These are phyloP conservation scores for Rauvolfia tetraphylla DNA, from an alignment of 257 asterid genomes.

Conservation along the genomic window DNA sequence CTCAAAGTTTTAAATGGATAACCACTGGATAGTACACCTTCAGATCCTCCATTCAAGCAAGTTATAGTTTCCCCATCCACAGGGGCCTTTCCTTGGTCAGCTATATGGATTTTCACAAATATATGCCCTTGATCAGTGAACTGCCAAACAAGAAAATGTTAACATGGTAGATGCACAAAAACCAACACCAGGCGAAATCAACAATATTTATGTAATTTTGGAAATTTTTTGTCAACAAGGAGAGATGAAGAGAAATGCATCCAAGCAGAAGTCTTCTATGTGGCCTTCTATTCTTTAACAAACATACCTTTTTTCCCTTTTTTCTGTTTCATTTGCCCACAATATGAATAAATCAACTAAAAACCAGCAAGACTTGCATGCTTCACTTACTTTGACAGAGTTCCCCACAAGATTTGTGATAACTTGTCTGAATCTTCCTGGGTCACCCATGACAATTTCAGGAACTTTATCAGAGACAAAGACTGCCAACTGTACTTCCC, in stretches of 20 bases:
- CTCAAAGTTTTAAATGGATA: constrained; percentile 57
- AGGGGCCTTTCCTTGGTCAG: constrained; percentile 46
- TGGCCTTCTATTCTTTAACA: background rate
- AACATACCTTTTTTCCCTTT: background rate
- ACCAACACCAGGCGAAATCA: background rate
- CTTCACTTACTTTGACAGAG: constrained; percentile 82
- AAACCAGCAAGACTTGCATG: background rate
- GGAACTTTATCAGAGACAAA: constrained; percentile 92
- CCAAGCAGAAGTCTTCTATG: no score
- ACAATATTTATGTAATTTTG: background rate
- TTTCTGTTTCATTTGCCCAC: background rate
- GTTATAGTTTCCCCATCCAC: constrained; percentile 30
- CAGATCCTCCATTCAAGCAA: constrained; percentile 45
- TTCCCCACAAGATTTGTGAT: constrained; percentile 89
- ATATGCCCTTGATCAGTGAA: constrained; percentile 88
- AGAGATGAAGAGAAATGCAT: background rate
- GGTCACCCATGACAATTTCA: constrained; percentile 77
- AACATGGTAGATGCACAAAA: background rate
- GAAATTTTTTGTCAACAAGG: background rate
- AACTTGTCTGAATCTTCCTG: constrained; percentile 94
- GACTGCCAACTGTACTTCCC: constrained; percentile 73
- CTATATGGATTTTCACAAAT: constrained; percentile 79
- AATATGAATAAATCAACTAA: background rate
- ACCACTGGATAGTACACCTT: constrained; percentile 26
- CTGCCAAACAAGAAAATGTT: constrained; percentile 31